Conservation (phyloP, 805 yeast species). For the Sugiyamaella smithiae region DNA sequence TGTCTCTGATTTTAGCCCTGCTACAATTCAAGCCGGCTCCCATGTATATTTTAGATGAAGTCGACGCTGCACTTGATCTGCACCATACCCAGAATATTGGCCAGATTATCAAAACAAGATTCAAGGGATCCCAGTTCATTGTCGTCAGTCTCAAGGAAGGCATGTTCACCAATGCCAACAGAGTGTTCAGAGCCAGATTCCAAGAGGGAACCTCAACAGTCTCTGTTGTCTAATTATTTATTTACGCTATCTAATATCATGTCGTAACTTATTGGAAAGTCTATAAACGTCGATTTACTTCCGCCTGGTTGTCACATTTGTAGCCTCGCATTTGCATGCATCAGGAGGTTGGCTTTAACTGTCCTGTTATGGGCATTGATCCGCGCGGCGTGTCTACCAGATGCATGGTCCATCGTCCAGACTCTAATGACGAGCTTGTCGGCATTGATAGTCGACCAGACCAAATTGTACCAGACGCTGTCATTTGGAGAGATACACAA, state of each 20-base stretch:
- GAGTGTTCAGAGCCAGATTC: constrained; percentile 88
- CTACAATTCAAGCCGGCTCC: constrained; percentile 97
- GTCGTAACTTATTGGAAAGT: too few relatives aligned
- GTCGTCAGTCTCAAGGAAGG: constrained; percentile 97
- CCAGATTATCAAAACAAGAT: constrained; percentile 88
- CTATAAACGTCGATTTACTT: too few relatives aligned
- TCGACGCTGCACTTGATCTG: constrained; percentile 95
- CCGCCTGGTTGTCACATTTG: too few relatives aligned
- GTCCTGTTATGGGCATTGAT: background rate
- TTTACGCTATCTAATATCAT: too few relatives aligned
- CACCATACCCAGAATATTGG: constrained; percentile 98
- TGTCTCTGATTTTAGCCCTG: constrained; percentile 87
- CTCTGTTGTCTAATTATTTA: constrained; percentile 15
- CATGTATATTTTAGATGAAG: constrained; percentile 95
- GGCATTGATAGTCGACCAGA: too few relatives aligned
- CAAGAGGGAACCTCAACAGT: constrained; percentile 97
- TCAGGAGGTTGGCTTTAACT: background rate
- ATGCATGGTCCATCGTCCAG: too few relatives aligned
- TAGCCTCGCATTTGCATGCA: background rate
- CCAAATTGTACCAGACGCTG: too few relatives aligned
- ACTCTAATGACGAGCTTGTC: too few relatives aligned
- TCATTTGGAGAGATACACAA: too few relatives aligned
- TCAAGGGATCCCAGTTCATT: constrained; percentile 93
- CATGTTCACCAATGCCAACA: constrained; percentile 95
- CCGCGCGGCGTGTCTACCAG: background rate